Evolutionary conservation across 495 filamentous ascomycete species (phyloP).

Genomic region (Cercophora scortea): DNA sequence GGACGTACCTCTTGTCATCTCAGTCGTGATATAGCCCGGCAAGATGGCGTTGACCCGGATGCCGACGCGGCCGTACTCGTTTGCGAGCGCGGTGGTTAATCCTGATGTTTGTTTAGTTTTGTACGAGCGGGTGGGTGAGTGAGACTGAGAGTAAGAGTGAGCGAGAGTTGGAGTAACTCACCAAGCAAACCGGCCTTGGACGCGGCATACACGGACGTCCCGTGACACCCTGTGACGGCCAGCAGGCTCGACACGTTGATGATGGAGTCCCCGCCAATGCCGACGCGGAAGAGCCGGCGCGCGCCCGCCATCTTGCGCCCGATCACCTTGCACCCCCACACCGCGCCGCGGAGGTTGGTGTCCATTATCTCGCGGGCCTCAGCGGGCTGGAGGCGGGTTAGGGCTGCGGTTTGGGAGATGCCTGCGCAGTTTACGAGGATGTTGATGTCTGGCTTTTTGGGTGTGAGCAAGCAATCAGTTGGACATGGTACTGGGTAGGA

Average conservation of each 20-base stretch:
- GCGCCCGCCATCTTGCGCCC: conserved; percentile 36
- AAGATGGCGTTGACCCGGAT: conserved; percentile 73
- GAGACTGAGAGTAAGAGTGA: too few species aligned
- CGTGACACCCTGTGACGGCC: conserved; percentile 52
- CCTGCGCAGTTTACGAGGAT: conserved; percentile 75
- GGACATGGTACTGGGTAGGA: background rate
- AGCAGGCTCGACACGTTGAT: conserved; percentile 75
- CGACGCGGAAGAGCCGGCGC: background rate
- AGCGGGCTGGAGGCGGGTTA: conserved; percentile 34
- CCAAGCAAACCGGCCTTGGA: conserved; percentile 74
- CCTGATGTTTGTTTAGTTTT: conserved; percentile 15
- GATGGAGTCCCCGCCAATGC: conserved; percentile 45
- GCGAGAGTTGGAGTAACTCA: conserved; percentile 6
- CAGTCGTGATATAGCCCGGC: conserved; percentile 76
- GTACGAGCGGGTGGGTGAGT: too few species aligned
- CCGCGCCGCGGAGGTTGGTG: conserved; percentile 68
- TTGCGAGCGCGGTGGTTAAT: conserved; percentile 61
- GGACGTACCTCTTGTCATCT: conserved; percentile 62
- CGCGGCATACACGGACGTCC: conserved; percentile 67
- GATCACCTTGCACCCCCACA: conserved; percentile 53
- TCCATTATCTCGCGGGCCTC: conserved; percentile 45
- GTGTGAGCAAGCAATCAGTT: background rate
- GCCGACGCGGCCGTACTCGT: conserved; percentile 48
- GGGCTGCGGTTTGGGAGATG: conserved; percentile 49
- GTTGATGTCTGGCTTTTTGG: conserved; percentile 40